A percentile compares a stretch with the other conserved stretches of the same genome.
Evolutionary conservation across 371 early-diverging fungal genomes (phyloP).

Genomic region (Rhizomucor pusillus): DNA sequence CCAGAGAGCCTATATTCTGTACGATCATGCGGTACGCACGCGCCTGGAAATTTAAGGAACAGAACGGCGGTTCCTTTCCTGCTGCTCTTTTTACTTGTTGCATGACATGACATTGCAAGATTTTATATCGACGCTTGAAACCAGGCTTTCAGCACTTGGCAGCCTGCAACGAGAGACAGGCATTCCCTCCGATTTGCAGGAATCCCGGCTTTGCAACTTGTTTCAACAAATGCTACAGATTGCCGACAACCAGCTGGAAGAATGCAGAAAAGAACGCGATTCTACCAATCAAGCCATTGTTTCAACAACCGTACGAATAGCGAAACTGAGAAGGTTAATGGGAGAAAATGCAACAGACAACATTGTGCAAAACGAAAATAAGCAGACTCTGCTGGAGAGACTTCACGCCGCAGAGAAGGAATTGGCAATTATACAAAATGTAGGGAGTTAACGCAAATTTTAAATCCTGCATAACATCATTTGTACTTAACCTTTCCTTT

Average conservation of each 20-base stretch:
- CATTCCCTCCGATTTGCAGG: too few relatives aligned
- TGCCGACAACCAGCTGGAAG: slow-evolving; percentile 14
- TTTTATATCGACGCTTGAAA: too few relatives aligned
- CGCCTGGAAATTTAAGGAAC: too few relatives aligned
- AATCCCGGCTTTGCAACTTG: background rate
- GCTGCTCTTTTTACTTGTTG: too few relatives aligned
- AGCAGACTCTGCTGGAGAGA: background rate
- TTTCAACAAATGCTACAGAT: slow-evolving; percentile 11
- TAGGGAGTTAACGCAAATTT: too few relatives aligned
- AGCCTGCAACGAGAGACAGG: too few relatives aligned
- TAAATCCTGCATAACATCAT: background rate
- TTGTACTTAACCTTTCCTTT: slow-evolving; percentile 1
- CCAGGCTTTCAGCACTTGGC: too few relatives aligned
- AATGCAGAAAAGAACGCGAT: slow-evolving; percentile 8
- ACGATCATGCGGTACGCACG: too few relatives aligned
- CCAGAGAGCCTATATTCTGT: too few relatives aligned
- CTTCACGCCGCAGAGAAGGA: slow-evolving; percentile 10
- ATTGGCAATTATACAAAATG: slow-evolving; percentile 14
- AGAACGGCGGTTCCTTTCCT: too few relatives aligned
- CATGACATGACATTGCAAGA: too few relatives aligned
- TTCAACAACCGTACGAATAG: background rate
- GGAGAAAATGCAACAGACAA: slow-evolving; percentile 17
- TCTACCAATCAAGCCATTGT: slow-evolving; percentile 5
- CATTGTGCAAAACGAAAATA: background rate
- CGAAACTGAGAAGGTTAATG: slow-evolving; percentile 15